Evolutionary conservation across 257 asterid species (phyloP).

Genomic region (Craterostigma plantagineum): DNA sequence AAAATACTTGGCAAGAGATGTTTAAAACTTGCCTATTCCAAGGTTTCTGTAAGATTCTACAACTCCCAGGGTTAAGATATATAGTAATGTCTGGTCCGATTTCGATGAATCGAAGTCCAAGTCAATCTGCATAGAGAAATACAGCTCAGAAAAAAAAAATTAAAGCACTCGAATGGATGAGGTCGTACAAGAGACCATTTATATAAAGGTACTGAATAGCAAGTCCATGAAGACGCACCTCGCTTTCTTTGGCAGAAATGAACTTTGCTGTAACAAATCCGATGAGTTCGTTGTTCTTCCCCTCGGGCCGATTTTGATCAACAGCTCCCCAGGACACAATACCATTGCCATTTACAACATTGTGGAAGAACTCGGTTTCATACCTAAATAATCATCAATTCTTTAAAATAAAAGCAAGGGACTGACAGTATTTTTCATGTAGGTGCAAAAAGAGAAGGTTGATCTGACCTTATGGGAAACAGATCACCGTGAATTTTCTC

Average conservation of each 20-base stretch:
- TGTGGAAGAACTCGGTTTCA: conserved; percentile 81
- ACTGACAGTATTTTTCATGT: conserved; percentile 3
- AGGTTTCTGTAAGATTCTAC: conserved; percentile 67
- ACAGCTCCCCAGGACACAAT: conserved; percentile 99
- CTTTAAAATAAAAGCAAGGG: conserved; percentile 9
- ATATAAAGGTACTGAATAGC: too few species aligned
- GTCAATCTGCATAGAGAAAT: conserved; percentile 14
- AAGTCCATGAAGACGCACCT: conserved; percentile 29
- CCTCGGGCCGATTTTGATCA: conserved; percentile 54
- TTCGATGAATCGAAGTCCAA: conserved; percentile 40
- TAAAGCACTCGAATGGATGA: neutral
- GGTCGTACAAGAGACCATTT: too few species aligned
- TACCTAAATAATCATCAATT: conserved; percentile 29
- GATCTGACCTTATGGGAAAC: conserved; percentile 76
- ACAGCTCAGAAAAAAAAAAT: conserved; percentile 30
- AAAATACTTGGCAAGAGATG: neutral
- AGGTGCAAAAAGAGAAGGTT: conserved; percentile 8
- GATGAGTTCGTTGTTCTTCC: conserved; percentile 64
- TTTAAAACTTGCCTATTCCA: conserved; percentile 55
- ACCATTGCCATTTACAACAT: conserved; percentile 71
- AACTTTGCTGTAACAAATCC: conserved; percentile 85
- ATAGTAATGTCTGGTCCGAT: conserved; percentile 58
- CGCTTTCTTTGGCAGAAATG: conserved; percentile 69
- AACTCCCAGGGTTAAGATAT: conserved; percentile 89
- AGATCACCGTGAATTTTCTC: conserved; percentile 67